Evolutionary conservation across 2,329 filamentous ascomycete genomes (phyloP).

Genomic region (Pyricularia grisea): DNA sequence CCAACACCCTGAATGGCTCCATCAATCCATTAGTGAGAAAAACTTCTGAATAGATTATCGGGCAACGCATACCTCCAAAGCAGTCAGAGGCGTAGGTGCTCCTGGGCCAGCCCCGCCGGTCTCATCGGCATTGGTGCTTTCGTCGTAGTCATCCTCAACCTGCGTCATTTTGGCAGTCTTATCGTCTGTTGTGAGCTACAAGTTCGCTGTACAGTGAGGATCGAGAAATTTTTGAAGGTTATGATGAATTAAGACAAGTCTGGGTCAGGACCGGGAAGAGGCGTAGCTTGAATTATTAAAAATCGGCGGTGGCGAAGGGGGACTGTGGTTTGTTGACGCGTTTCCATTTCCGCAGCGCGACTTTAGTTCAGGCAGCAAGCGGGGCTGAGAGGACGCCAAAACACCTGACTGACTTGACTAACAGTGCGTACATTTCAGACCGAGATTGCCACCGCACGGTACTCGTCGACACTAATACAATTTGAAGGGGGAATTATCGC

Average conservation of each 20-base stretch:
- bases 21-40: background rate
- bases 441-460: no score
- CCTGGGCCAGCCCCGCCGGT: constrained; percentile 70
- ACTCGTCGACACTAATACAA: no score
- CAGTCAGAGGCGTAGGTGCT: constrained; percentile 80
- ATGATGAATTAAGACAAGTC: background rate
- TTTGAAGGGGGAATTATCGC: no score
- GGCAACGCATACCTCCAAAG: constrained; percentile 62
- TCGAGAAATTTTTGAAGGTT: background rate
- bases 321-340: constrained; percentile 12
- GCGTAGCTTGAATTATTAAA: background rate
- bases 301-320: background rate
- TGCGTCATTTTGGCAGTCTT: constrained; percentile 28
- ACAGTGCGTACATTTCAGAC: background rate
- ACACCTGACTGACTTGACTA: constrained; percentile 8
- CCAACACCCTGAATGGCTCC: constrained; percentile 57
- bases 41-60: background rate
- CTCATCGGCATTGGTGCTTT: constrained; percentile 43
- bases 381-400: constrained; percentile 7
- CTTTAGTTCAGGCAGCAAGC: constrained; percentile 4
- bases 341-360: background rate
- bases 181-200: background rate
- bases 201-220: background rate
- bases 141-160: constrained; percentile 53
- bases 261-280: background rate